These are phyloP conservation scores for Sarocladium kiliense DNA, from an alignment of 2,329 filamentous ascomycete species.

Conservation along the genomic window DNA sequence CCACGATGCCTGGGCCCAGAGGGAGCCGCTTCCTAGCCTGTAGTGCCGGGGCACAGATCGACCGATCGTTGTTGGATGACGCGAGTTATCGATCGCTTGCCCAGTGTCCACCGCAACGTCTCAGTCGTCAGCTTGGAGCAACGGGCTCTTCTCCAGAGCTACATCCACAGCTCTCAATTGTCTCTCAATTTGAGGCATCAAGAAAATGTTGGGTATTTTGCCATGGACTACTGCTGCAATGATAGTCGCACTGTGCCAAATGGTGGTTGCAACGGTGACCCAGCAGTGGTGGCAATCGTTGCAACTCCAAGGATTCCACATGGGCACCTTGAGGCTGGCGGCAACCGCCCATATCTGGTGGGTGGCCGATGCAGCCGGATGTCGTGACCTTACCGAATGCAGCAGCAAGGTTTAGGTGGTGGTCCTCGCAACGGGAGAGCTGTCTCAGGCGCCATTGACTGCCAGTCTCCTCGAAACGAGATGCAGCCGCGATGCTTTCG, in stretches of 20 bases:
- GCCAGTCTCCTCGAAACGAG: too few relatives aligned
- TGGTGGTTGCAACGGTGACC: slow-evolving; percentile 1
- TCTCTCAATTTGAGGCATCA: too few relatives aligned
- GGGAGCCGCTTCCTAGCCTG: not conserved
- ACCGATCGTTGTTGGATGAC: not conserved
- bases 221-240: slow-evolving; percentile 3
- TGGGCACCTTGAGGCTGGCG: not conserved
- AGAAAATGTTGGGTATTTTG: slow-evolving; percentile 8
- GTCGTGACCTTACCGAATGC: slow-evolving; percentile 1
- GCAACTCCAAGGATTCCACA: not conserved
- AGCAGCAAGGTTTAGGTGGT: slow-evolving; percentile 6
- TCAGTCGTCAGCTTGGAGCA: not conserved
- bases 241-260: not conserved
- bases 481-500: too few relatives aligned
- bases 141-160: too few relatives aligned
- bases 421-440: not conserved
- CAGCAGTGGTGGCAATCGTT: slow-evolving; percentile 1
- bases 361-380: slow-evolving; percentile 3
- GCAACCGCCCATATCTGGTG: slow-evolving; percentile 6
- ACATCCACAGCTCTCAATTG: too few relatives aligned
- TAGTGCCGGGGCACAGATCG: not conserved
- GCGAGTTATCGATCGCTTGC: slow-evolving; percentile 3
- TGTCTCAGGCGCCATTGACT: too few relatives aligned
- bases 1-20: not conserved
- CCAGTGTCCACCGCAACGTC: not conserved